A percentile compares a stretch with the other conserved stretches of the same genome.
These are phyloP conservation scores for Sclerotinia spermophila DNA, from an alignment of 2,329 filamentous ascomycete genomes.

Conservation along the genomic window DNA sequence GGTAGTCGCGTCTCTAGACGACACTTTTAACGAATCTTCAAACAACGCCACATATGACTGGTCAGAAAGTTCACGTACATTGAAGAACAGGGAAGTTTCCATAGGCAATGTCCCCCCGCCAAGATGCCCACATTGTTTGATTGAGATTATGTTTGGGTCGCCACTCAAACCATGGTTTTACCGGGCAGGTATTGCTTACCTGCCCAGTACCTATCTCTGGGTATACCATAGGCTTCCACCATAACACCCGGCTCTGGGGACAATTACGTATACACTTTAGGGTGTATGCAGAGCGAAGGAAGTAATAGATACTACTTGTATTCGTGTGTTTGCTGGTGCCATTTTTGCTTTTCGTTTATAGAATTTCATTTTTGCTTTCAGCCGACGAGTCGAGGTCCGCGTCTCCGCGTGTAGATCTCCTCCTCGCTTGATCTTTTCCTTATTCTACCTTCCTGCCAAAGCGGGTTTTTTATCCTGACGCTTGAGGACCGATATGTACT, in stretches of 20 bases:
- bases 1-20: not conserved
- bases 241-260: not conserved
- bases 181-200: not conserved
- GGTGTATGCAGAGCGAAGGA: not conserved
- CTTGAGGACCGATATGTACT: not conserved
- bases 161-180: not conserved
- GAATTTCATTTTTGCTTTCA: no score
- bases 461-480: not conserved
- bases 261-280: not conserved
- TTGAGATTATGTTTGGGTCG: not conserved
- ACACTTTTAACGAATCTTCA: not conserved
- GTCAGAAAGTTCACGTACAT: not conserved
- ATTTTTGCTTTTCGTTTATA: no score
- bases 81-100: not conserved
- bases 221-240: not conserved
- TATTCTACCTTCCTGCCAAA: not conserved
- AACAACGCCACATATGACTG: no score
- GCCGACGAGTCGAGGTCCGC: no score
- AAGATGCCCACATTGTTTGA: not conserved
- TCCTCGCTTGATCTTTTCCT: not conserved
- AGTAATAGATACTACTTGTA: no score
- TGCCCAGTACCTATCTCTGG: not conserved
- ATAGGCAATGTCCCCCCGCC: not conserved
- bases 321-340: no score
- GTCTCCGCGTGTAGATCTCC: no score